Conservation (phyloP, 768 basidiomycete species). For the Lactarius vividus region DNA sequence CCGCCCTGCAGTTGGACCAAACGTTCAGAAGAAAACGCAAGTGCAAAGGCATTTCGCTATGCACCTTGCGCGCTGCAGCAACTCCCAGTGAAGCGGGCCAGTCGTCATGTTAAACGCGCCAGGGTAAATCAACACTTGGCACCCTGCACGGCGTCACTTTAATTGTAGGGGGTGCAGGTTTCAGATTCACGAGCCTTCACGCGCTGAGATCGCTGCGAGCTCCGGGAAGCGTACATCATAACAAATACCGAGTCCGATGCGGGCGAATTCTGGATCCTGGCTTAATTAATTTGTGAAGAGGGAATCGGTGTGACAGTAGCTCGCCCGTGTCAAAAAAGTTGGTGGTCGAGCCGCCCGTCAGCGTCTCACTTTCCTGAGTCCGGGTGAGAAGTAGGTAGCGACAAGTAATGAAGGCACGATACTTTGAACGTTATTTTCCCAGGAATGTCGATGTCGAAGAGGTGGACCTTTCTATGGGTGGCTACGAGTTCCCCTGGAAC, state of each 20-base stretch:
- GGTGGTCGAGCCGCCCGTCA: conserved; percentile 69
- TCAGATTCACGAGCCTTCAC: conserved; percentile 54
- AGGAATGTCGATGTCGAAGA: conserved; percentile 97
- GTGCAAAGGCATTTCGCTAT: conserved; percentile 6
- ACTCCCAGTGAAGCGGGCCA: conserved; percentile 94
- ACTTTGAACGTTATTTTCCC: conserved; percentile 91
- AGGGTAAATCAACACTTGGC: conserved; percentile 87
- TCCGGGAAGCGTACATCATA: conserved; percentile 97
- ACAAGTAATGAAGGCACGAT: not conserved
- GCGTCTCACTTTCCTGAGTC: conserved; percentile 80
- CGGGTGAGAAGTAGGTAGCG: not conserved
- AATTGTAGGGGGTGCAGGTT: not conserved
- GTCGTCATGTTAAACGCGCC: conserved; percentile 95
- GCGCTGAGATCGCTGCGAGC: conserved; percentile 84
- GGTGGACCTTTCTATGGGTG: conserved; percentile 89
- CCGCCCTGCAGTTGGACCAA: conserved; percentile 57
- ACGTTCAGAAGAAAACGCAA: conserved; percentile 1
- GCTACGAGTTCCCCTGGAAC: conserved; percentile 75
- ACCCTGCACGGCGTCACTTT: conserved; percentile 48
- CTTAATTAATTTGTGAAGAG: not conserved
- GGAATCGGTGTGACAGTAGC: not conserved
- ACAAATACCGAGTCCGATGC: conserved; percentile 93
- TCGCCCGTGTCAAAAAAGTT: conserved; percentile 85
- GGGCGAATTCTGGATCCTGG: conserved; percentile 80
- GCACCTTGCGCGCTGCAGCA: conserved; percentile 81